A percentile compares a stretch with the other conserved stretches of the same genome.
These are phyloP conservation scores for Isatis tinctoria DNA, from an alignment of 345 rosid species.

Conservation along the genomic window DNA sequence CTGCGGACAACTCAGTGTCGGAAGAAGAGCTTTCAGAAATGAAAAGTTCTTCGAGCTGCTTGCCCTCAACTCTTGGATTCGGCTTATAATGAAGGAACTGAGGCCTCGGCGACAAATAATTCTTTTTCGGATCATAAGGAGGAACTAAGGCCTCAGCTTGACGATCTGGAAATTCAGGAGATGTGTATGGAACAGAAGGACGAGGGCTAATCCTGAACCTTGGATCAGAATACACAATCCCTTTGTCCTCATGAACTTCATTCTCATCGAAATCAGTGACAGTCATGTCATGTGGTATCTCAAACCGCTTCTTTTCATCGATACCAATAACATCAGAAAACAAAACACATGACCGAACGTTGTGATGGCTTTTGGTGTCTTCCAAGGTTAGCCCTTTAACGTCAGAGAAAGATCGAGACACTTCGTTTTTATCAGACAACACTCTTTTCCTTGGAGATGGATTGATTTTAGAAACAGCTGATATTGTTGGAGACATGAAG, in stretches of 20 bases:
- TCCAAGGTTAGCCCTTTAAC: constrained; percentile 37
- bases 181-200: constrained; percentile 28
- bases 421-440: constrained; percentile 58
- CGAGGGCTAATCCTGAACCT: constrained; percentile 42
- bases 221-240: constrained; percentile 43
- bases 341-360: constrained; percentile 37
- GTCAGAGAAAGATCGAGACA: constrained; percentile 36
- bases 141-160: constrained; percentile 54
- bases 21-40: constrained; percentile 43
- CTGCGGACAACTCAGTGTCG: constrained; percentile 45
- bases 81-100: constrained; percentile 59
- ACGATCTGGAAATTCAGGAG: constrained; percentile 45
- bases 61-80: constrained; percentile 51
- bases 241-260: constrained; percentile 27
- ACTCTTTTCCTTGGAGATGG: constrained; percentile 74
- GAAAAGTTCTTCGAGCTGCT: constrained; percentile 50
- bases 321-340: constrained; percentile 30
- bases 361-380: constrained; percentile 26
- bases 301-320: constrained; percentile 16
- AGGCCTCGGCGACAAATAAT: constrained; percentile 66
- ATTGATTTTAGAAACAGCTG: constrained; percentile 72
- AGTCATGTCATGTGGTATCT: constrained; percentile 32
- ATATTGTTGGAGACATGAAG: constrained; percentile 89
- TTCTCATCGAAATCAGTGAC: constrained; percentile 32
- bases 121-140: constrained; percentile 57